Evolutionary conservation across 1,139 yeast species (phyloP).

Genomic region (Saccharomyces hybrid): DNA sequence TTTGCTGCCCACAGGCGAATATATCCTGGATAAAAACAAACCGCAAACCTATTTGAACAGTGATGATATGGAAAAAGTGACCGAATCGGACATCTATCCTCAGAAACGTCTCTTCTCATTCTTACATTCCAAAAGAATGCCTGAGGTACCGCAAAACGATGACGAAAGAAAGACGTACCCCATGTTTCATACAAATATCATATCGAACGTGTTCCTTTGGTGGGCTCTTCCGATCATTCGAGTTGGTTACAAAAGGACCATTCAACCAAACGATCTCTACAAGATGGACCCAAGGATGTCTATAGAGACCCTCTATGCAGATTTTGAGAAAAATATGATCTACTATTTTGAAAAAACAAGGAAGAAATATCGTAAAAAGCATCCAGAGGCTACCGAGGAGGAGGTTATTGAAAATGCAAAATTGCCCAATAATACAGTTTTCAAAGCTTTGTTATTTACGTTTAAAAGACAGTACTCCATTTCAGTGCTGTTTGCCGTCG

Average conservation of each 20-base stretch:
- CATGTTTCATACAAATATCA: slow-evolving; percentile 30
- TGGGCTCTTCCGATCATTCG: slow-evolving; percentile 56
- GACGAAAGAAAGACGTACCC: slow-evolving; percentile 45
- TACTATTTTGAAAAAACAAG: slow-evolving; percentile 35
- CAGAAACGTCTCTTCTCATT: slow-evolving; percentile 38
- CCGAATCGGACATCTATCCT: slow-evolving; percentile 29
- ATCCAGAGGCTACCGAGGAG: slow-evolving; percentile 31
- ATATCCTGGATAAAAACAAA: slow-evolving; percentile 20
- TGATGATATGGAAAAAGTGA: slow-evolving; percentile 29
- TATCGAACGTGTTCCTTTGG: slow-evolving; percentile 40
- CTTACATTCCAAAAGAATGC: slow-evolving; percentile 37
- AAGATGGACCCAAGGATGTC: slow-evolving; percentile 44
- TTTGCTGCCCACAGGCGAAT: slow-evolving; percentile 17
- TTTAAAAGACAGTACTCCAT: slow-evolving; percentile 45
- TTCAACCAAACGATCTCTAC: slow-evolving; percentile 57
- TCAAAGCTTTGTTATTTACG: slow-evolving; percentile 47
- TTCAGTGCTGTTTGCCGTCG: slow-evolving; percentile 38
- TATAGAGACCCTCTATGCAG: slow-evolving; percentile 41
- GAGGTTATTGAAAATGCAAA: slow-evolving; percentile 28
- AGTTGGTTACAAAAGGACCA: slow-evolving; percentile 60
- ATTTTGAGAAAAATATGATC: slow-evolving; percentile 36
- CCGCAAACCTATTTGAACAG: slow-evolving; percentile 29
- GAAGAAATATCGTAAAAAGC: slow-evolving; percentile 19
- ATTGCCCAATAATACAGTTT: slow-evolving; percentile 38
- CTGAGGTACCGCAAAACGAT: slow-evolving; percentile 44